These are phyloP conservation scores for Singerocomus inundabilis DNA, from an alignment of 1,284 basidiomycete genomes.

Conservation along the genomic window DNA sequence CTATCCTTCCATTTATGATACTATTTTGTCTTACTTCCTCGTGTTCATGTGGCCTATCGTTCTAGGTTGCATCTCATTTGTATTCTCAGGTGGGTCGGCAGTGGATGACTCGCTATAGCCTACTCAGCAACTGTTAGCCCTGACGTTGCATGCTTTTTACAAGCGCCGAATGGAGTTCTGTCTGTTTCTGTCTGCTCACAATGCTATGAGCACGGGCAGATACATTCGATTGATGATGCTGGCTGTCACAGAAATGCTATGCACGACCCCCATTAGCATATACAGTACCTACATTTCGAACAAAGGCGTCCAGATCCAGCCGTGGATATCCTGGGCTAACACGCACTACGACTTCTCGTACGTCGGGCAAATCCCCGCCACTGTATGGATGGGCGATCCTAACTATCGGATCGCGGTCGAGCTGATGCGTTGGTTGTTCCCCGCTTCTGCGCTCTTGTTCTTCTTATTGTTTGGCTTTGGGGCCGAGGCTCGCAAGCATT, in stretches of 20 bases:
- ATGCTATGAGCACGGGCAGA: conserved; percentile 41
- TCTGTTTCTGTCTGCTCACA: conserved; percentile 26
- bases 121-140: conserved; percentile 19
- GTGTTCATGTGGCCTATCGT: conserved; percentile 28
- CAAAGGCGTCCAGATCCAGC: conserved; percentile 32
- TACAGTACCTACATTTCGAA: conserved; percentile 36
- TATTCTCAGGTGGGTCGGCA: conserved; percentile 24
- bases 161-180: conserved; percentile 30
- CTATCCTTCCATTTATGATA: conserved; percentile 40
- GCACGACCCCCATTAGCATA: conserved; percentile 34
- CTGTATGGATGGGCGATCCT: conserved; percentile 25
- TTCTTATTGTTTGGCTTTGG: conserved; percentile 45
- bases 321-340: conserved; percentile 42
- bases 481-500: conserved; percentile 38
- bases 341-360: conserved; percentile 41
- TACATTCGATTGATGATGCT: conserved; percentile 57
- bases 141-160: conserved; percentile 32
- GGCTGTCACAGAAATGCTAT: conserved; percentile 44
- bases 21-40: conserved; percentile 34
- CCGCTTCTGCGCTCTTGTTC: conserved; percentile 39
- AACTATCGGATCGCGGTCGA: conserved; percentile 22
- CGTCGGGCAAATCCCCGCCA: conserved; percentile 33
- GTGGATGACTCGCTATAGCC: neutral
- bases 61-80: conserved; percentile 29
- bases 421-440: conserved; percentile 39